Base-by-base conservation (phyloP, 163 green algal genomes). In the Chlamydomonas reinhardtii region DNA sequence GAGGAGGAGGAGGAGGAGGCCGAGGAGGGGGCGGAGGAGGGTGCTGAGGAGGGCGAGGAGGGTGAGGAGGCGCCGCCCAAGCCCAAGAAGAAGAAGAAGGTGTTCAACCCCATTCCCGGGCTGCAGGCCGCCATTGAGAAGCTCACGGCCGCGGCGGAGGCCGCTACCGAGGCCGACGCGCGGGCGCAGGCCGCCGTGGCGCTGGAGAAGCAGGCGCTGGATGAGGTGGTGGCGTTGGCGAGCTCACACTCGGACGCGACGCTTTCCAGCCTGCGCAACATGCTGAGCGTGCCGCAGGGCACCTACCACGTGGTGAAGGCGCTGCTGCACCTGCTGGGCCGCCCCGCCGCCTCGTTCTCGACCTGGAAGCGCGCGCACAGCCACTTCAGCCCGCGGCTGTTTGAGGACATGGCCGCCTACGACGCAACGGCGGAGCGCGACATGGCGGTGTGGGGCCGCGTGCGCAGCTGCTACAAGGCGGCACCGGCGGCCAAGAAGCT, bases 291-390 rank as follows among this genome's bases (percentile, higher is more conserved):
- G 85, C 86, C 89, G 1, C 89, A 92, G 62, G 90, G 84, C 32
- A 95, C 91, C 6, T 91, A 90, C 86, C 89, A 92, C 35, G 86
- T 91, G 25, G 64, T 95, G 61, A 90, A 91, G 54, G 92, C 91
- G 31, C 85, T 91, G 71, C 76, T 94, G 76, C 81, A 92, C 69
- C 87, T 95, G 80, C 85, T 95, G 88, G 89, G 88, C 59, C 89
- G 89, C 9, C 83, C 89, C 16, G 75, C 88, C 6, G 76, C 73
- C 16, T 80, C 43, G 14, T 84, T 94, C 20, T 64, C 48, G 35
- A 94, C 86, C 74, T 95, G 92, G 92, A 90, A 92, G 74, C 87
- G 89, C 61, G 78, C 76, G 5, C 84, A 74, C 27, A 32, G 52
- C 48, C 77, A 93, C 69, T 82, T 94, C 52, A 84, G 31, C n/a